Evolutionary conservation across 371 early-diverging fungal species (phyloP), one percentile per base, ranked within the genome.

Genomic region (Mortierella sp.): DNA sequence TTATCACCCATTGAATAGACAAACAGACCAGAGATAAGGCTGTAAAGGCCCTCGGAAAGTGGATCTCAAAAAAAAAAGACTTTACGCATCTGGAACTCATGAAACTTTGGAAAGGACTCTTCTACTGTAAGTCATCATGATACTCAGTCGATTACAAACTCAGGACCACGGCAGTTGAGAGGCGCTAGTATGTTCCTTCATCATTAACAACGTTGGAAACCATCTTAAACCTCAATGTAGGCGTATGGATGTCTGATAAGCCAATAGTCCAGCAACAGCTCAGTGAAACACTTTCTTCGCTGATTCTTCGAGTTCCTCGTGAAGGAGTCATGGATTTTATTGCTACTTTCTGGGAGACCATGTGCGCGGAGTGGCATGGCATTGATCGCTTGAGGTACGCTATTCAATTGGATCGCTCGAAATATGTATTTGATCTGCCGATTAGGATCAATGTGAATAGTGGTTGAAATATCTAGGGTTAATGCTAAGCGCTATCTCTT

Each of bases 191-290:
- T 42, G 9, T 61, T 26, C 4, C 19, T 23, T 1, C 6, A 35
- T 3, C 35, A 15, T 15, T 43, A 43, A 43, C 5, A 43, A 43
- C 43, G 15, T 43, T 43, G 4, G 43, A 7, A 13, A 43, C 10
- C 23, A 51, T 23, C 51, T 19, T 12, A 47, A n/a, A 47, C 4
- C 7, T 8, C 26, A 51, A 23, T n/a, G 8, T 81, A 95, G 96
- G 94, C 71, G 94, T 93, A 75, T 98, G 98, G 98, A 93, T 97
- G 92, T 95, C 96, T 1, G 98, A 98, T 76, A 98, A 96, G 85
- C 94, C 95, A 17, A 81, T 93, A 60, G 89, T 97, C 35, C 98
- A 98, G 81, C 96, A 96, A 83, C 90, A 92, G 64, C 85, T 98
- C 47, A 93, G 96, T 31, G 90, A 91, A 63, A 89, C 90, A 45